Evolutionary conservation across 441 rosid genomes (phyloP), one percentile per base, ranked within the genome.

Genomic region (Gossypium gossypioides): DNA sequence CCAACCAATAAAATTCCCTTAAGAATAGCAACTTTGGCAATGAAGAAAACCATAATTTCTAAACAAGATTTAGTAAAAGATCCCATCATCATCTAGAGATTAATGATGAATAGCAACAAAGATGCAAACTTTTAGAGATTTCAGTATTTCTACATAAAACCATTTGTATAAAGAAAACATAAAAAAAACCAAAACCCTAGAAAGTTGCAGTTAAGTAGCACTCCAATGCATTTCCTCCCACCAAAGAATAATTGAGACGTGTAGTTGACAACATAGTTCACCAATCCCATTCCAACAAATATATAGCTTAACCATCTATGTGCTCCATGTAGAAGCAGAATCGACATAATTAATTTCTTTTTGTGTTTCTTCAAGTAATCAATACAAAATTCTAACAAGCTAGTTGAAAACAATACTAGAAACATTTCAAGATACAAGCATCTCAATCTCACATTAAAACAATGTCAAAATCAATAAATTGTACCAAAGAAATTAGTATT

Each of bases 401-500:
- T 48, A 7, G 71, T 32, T 54, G 15, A 52, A 69, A 69, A 16
- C n/a, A 4, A 16, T 19, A 12, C 10, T 10, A 50, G 27, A 69
- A 34, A 32, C 34, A 57, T 71, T 56, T 6, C 24, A 27, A 22
- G 21, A 58, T 57, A 24, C 51, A 55, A 55, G 2, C 5, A 51
- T 58, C 44, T 46, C 13, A 67, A 15, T 18, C 46, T 50, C 54
- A 68, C 13, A 55, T 10, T 0, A 55, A 62, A 21, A 37, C 32
- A 16, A 29, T 60, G 44, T 22, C 48, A 68, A 75, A 16, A 55
- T 32, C 37, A 72, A 79, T 13, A 55, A 34, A 61, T 56, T 40
- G 55, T 25, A 50, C 59, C 10, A 29, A 9, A 1, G 22, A 18
- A 0, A 62, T 34, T 24, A 48, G 65, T 55, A 16, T 16, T 40